These are phyloP conservation scores for Globisporangium spinosum DNA, from an alignment of 352 stramenopile genomes.

Conservation along the genomic window DNA sequence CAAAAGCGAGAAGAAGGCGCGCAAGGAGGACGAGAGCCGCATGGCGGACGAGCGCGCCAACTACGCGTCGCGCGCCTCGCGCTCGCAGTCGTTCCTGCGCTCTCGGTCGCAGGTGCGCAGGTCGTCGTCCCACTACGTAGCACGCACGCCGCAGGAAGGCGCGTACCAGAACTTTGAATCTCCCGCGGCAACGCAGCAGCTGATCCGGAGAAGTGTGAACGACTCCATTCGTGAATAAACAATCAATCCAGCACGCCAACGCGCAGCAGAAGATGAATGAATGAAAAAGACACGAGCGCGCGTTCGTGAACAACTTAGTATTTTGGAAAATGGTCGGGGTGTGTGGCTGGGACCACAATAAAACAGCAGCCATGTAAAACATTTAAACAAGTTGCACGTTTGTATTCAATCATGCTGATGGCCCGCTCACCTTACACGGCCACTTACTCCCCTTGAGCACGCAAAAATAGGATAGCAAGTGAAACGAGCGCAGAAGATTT, in stretches of 20 bases:
- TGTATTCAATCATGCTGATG: neutral
- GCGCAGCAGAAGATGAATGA: neutral
- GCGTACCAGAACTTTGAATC: conserved; percentile 84
- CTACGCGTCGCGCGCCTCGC: conserved; percentile 52
- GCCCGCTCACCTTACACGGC: neutral
- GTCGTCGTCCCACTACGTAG: conserved; percentile 55
- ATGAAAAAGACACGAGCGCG: neutral
- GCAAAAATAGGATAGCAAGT: neutral
- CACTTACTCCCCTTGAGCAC: neutral
- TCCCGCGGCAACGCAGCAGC: conserved; percentile 25
- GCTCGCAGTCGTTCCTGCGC: conserved; percentile 79
- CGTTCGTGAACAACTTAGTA: neutral
- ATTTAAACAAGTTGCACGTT: neutral
- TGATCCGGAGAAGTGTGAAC: conserved; percentile 13
- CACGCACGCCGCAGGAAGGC: conserved; percentile 48
- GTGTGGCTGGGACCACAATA: neutral
- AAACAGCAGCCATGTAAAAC: neutral
- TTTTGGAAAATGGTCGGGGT: neutral
- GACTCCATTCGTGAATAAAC: neutral
- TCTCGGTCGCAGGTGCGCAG: conserved; percentile 51
- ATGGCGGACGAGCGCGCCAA: conserved; percentile 35
- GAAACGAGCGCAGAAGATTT: neutral
- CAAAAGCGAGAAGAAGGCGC: conserved; percentile 81
- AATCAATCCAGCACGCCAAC: neutral
- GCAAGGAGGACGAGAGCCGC: conserved; percentile 46